A percentile compares a stretch with the other conserved stretches of the same genome.
Conservation (phyloP, 768 basidiomycete genomes). For the Hypholoma fasciculare region DNA sequence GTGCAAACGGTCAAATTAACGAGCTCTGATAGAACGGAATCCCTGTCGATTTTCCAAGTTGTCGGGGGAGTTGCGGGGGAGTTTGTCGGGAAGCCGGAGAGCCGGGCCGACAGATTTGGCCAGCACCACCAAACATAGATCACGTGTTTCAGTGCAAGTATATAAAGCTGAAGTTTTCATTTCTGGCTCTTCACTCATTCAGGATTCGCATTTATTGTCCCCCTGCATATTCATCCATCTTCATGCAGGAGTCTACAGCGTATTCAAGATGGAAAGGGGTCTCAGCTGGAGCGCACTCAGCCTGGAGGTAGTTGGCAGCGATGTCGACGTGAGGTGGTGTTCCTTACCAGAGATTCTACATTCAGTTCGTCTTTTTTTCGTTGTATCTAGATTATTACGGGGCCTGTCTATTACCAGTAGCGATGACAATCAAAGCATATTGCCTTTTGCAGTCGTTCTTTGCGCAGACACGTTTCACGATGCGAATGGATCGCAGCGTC, state of each 20-base stretch:
- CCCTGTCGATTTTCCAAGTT: too few species aligned
- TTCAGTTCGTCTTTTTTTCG: not conserved
- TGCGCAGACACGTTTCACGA: too few species aligned
- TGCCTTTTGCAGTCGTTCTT: too few species aligned
- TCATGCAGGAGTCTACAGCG: slow-evolving; percentile 28
- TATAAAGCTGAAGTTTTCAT: slow-evolving; percentile 12
- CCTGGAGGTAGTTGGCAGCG: slow-evolving; percentile 17
- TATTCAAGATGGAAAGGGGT: slow-evolving; percentile 19
- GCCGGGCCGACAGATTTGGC: too few species aligned
- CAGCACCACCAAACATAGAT: slow-evolving; percentile 1
- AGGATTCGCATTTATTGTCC: slow-evolving; percentile 29
- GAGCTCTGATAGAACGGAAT: too few species aligned
- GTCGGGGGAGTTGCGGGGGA: too few species aligned
- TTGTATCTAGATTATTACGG: too few species aligned
- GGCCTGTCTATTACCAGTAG: too few species aligned
- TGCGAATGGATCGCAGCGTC: too few species aligned
- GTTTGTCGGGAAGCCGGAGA: too few species aligned
- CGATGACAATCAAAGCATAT: too few species aligned
- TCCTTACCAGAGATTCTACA: slow-evolving; percentile 29
- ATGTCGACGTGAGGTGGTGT: slow-evolving; percentile 24
- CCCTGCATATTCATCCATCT: slow-evolving; percentile 20
- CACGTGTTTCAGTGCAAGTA: slow-evolving; percentile 6
- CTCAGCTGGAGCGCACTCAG: slow-evolving; percentile 28
- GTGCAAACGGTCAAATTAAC: too few species aligned
- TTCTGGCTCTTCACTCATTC: slow-evolving; percentile 22